Base-by-base conservation (phyloP, 306 rosid genomes). In the Vigna trinervia region DNA sequence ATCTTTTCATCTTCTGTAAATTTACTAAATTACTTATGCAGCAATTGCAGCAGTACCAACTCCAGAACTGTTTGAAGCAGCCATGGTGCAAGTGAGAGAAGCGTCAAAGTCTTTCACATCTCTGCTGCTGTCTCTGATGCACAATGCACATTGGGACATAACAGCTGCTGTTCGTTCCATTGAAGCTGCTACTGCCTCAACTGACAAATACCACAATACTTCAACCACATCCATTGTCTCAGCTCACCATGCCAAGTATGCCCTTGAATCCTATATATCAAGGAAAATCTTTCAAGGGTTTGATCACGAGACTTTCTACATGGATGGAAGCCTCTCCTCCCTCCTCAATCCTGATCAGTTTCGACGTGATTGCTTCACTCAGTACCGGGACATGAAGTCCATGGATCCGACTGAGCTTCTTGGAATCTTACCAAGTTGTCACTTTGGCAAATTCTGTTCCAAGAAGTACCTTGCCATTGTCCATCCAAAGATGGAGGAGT, bases 401-500 rank as follows among this genome's bases (percentile, higher is more conserved):
- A 95, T 95, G 97, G 97, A 92, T 60, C 97, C 97, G 13, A 15
- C 85, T 0, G 98, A 95, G 88, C 97, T 95, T 9, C 97, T 95
- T 11, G 98, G 97, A 53, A 85, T 95, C 70, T 76, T 92, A 38
- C 98, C 98, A 47, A 67, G 88, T 3, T 95, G 99, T 82, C 91
- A 90, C 74, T 92, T 95, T 45, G 99, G 99, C 2, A 92, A 90
- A 83, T 92, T 95, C 85, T 92, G 97, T 84, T 87, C 88, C 73
- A 89, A 90, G 85, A 95, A 90, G 93, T 95, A 95, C 81, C 91
- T 92, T 58, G 84, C 97, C 54, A 85, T 95, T 59, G 88, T 92
- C 46, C 99, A 92, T 81, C 94, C 97, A 48, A 95, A 92, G 84
- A 95, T 92, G 99, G 99, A 95, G 86, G 97, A 90, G 85, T 95